Conservation (phyloP, 805 yeast genomes). For the Candida sonorensis region DNA sequence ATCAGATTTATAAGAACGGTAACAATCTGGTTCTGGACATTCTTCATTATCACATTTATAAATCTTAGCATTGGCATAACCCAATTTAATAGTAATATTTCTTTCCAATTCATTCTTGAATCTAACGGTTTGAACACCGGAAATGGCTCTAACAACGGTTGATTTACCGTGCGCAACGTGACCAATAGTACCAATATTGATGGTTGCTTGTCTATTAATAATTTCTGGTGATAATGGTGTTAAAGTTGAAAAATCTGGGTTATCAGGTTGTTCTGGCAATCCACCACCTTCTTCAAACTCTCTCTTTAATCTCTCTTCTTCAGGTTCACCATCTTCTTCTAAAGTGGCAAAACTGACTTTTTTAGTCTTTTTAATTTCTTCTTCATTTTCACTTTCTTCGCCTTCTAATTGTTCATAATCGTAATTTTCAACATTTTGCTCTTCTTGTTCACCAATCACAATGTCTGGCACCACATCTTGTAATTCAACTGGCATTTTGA, state of each 20-base stretch:
- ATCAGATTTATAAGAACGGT: conserved; percentile 89
- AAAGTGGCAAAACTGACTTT: conserved; percentile 76
- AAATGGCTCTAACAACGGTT: conserved; percentile 95
- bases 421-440: conserved; percentile 24
- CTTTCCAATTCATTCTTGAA: conserved; percentile 98
- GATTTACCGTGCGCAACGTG: conserved; percentile 99
- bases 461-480: conserved; percentile 83
- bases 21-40: conserved; percentile 93
- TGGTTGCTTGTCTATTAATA: conserved; percentile 97
- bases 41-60: conserved; percentile 82
- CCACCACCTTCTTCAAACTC: conserved; percentile 99
- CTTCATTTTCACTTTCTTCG: conserved; percentile 34
- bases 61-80: conserved; percentile 98
- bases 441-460: conserved; percentile 54
- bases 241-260: conserved; percentile 75
- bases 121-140: conserved; percentile 98
- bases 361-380: conserved; percentile 46
- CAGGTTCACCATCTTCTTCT: conserved; percentile 55
- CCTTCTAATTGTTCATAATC: conserved; percentile 27
- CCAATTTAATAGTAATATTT: conserved; percentile 96
- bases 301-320: conserved; percentile 68
- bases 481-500: conserved; percentile 64
- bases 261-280: conserved; percentile 88
- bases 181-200: conserved; percentile 98
- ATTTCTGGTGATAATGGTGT: conserved; percentile 92